Evolutionary conservation across 495 filamentous ascomycete species (phyloP), one percentile per base, ranked within the genome.

Genomic region (Bacidia gigantensis): DNA sequence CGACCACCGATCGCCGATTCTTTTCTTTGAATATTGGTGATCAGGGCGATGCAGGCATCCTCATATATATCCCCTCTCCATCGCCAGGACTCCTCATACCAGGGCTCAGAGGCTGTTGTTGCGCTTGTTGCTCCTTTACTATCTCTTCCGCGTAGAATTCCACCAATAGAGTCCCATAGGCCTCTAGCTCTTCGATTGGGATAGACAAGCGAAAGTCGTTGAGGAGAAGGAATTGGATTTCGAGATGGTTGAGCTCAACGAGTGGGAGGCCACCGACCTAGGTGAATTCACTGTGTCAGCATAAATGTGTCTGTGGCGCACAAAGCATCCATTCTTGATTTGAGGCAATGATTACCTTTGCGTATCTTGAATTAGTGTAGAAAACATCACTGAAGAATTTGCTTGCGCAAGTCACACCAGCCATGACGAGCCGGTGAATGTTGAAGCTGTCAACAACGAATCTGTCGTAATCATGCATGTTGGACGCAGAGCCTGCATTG

Each of bases 341-440:
- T 2, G 44, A 2, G 18, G 3, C 10, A 12, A 24, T 3, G 24
- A 12, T 56, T 77, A 95, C 92, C 84, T 97, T 99, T 55, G 93
- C 92, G 65, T 99, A 99, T 77, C 92, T 75, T 43, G 93, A 97
- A 68, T 99, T 99, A 17, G 92, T 99, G 62, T 97, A 99, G 61
- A 99, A 99, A 41, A 97, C 88, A 71, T 99, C 92, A 2, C 89
- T 96, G 66, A 99, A 99, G 74, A 97, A 99, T 70, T 99, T 99
- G 77, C 89, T 95, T 11, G 93, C 90, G 66, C 93, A 97, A 14
- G 92, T 97, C 44, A 99, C 93, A 20, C 89, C 92, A 9, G 92
- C 89, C 65, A 99, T 99, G 43, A 97, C 89, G 50, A 99, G 71
- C 24, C 92, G 82, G 60, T 99, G 92, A 57, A 99, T 99, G 67